phyloP scores from a whole-genome alignment of 176 grass and related monocot species.

The Oryza brachyantha region DNA sequence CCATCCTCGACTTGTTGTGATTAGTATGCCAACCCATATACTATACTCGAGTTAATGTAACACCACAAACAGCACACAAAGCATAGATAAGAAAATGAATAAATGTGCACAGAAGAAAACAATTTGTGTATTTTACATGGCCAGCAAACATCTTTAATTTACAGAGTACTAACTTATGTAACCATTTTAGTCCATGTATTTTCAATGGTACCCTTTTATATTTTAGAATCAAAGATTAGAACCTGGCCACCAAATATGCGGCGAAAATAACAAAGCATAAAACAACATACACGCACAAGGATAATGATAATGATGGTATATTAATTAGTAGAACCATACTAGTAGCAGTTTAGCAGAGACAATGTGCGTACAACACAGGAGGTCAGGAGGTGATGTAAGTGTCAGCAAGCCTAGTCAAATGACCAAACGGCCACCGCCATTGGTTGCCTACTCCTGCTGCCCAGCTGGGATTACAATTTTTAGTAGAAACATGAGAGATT shows the following conservation, averaged over 20 bases:
- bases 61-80: no score
- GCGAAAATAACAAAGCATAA: background rate
- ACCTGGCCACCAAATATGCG: background rate
- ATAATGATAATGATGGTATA: background rate
- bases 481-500: background rate
- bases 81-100: no score
- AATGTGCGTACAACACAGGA: background rate
- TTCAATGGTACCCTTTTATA: background rate
- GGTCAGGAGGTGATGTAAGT: no score
- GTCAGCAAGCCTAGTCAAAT: background rate
- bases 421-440: background rate
- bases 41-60: no score
- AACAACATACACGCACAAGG: background rate
- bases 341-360: background rate
- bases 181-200: background rate
- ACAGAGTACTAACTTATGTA: no score
- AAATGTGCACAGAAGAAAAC: no score
- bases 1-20: no score
- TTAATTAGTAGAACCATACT: background rate
- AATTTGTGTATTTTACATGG: no score
- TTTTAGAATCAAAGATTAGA: background rate
- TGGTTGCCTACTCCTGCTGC: background rate
- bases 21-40: no score
- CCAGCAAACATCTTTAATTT: background rate
- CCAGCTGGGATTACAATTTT: background rate